Base-by-base conservation (phyloP, 1,139 yeast genomes). In the Sugiyamaella castrensis region DNA sequence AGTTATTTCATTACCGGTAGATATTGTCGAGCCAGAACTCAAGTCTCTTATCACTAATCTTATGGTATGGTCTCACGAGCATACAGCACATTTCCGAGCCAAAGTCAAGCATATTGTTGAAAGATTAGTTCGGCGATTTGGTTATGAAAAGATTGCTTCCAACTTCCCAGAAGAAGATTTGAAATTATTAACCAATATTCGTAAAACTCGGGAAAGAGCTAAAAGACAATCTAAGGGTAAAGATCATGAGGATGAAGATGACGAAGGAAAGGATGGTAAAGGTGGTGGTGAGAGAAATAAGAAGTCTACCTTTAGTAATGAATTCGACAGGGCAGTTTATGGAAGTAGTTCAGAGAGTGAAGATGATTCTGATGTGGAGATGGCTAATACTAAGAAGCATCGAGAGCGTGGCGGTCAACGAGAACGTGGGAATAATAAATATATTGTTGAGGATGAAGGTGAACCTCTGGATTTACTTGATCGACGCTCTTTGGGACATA, bases 61-160 rank as follows among this genome's bases (percentile, higher is more conserved):
- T 60, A 75, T 92, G 79, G 82, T 82, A 57, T 91, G 98, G 95
- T 87, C 96, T 37, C 95, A 88, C 66, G 98, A 89, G 66, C 97
- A 91, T 70, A 87, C 87, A 62, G 95, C 95, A 37, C 96, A 89
- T 64, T 91, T 94, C 76, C 88, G 87, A 66, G 79, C 89, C 28
- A 91, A 87, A 69, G 94, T 92, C 38, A 88, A 88, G 71, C 97
- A 92, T 63, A 85, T 92, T 53, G 74, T 92, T 55, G 98, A 92
- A 73, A 80, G 98, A 63, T 74, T 92, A 62, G 80, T 92, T 48
- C 81, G 98, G 67, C 83, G 89, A 63, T 89, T 87, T 64, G 97
- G 98, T 13, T 78, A 80, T 56, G 97, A 89, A 34, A 78, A 73
- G 34, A 79, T 92, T 50, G 96, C 86, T 63, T 72, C 72, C 47